phyloP scores from a whole-genome alignment of 2,329 filamentous ascomycete species.

The Clonostachys sp. region DNA sequence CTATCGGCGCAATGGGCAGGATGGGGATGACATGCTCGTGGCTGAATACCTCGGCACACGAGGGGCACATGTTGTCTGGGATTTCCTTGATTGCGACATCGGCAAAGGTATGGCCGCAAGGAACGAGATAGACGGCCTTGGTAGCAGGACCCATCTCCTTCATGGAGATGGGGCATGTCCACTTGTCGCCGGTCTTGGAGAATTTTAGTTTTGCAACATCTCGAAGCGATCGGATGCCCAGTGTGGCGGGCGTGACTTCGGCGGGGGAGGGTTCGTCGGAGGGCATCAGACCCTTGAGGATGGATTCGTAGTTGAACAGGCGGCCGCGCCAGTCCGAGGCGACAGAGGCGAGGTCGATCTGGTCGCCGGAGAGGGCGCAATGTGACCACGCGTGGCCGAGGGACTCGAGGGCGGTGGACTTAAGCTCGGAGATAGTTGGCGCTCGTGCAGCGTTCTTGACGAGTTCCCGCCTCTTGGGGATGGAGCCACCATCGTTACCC shows the following conservation, averaged over 20 bases:
- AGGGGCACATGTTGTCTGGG: constrained; percentile 54
- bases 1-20: constrained; percentile 64
- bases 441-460: constrained; percentile 88
- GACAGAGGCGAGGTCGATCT: constrained; percentile 63
- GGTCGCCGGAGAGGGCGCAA: constrained; percentile 79
- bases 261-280: constrained; percentile 49
- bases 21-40: constrained; percentile 78
- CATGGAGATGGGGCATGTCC: constrained; percentile 82
- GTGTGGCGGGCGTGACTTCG: constrained; percentile 34
- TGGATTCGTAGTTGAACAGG: constrained; percentile 91
- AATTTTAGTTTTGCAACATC: constrained; percentile 88
- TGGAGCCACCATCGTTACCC: constrained; percentile 98
- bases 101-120: constrained; percentile 92
- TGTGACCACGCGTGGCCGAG: constrained; percentile 82
- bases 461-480: constrained; percentile 91
- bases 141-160: constrained; percentile 77
- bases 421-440: constrained; percentile 79
- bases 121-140: constrained; percentile 84
- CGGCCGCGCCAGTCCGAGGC: constrained; percentile 82
- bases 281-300: constrained; percentile 61
- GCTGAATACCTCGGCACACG: constrained; percentile 74
- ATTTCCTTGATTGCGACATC: constrained; percentile 82
- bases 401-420: constrained; percentile 81
- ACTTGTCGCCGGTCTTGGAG: constrained; percentile 44
- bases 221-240: constrained; percentile 72